These are phyloP conservation scores for Biancaea sappan DNA, from an alignment of 306 rosid genomes.

Conservation along the genomic window DNA sequence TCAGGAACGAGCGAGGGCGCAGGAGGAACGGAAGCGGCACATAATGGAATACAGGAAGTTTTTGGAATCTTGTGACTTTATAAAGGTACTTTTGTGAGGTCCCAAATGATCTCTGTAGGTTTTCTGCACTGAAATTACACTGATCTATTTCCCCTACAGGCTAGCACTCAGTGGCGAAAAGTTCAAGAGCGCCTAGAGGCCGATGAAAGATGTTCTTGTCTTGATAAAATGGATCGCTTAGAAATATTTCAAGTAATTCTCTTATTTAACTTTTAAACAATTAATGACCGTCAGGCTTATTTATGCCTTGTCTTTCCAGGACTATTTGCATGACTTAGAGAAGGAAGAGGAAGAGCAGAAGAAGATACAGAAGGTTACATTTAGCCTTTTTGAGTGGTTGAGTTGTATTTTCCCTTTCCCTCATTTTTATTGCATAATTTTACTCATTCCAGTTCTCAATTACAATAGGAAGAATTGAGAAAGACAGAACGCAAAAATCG, in stretches of 20 bases:
- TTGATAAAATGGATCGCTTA: constrained; percentile 84
- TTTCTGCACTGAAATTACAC: constrained; percentile 32
- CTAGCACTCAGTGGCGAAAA: constrained; percentile 92
- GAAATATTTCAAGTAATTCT: constrained; percentile 73
- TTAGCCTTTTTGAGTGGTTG: constrained; percentile 20
- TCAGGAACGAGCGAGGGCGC: constrained; percentile 80
- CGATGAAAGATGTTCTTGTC: constrained; percentile 87
- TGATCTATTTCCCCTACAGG: constrained; percentile 49
- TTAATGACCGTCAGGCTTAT: constrained; percentile 35
- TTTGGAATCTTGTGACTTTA: constrained; percentile 90
- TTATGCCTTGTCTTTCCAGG: constrained; percentile 54
- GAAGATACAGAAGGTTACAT: constrained; percentile 81
- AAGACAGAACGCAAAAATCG: constrained; percentile 89
- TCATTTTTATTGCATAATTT: constrained; percentile 27
- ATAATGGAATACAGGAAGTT: constrained; percentile 66
- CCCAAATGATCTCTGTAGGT: constrained; percentile 16
- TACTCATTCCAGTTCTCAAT: constrained; percentile 42
- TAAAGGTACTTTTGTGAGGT: constrained; percentile 57
- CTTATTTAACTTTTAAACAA: constrained; percentile 11
- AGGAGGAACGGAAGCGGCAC: constrained; percentile 70
- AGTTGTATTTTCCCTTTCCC: constrained; percentile 8
- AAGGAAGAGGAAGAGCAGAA: constrained; percentile 94
- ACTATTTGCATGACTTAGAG: constrained; percentile 75
- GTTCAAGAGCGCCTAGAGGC: constrained; percentile 93
- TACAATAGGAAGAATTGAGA: constrained; percentile 82